Evolutionary conservation across 257 asterid genomes (phyloP).

Genomic region (Misopates orontium): DNA sequence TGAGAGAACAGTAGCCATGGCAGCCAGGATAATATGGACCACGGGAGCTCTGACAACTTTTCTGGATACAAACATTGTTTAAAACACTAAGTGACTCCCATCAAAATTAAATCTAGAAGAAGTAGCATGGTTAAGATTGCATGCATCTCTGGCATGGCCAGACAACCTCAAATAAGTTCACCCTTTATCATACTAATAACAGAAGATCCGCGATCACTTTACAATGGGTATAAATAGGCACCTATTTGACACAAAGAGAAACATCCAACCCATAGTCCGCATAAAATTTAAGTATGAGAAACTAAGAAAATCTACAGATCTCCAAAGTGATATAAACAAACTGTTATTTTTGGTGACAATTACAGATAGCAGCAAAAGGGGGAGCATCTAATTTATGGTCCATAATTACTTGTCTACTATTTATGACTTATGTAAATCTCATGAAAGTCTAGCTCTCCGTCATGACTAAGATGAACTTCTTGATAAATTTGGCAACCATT

Average conservation of each 20-base stretch:
- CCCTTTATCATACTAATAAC: too few relatives aligned
- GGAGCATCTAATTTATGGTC: too few relatives aligned
- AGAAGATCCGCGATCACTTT: background rate
- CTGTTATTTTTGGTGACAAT: too few relatives aligned
- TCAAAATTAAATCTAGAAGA: background rate
- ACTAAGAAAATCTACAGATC: background rate
- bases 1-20: background rate
- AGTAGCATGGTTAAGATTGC: background rate
- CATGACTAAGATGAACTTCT: too few relatives aligned
- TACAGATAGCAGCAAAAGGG: too few relatives aligned
- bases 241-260: background rate
- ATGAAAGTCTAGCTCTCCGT: too few relatives aligned
- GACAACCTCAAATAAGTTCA: background rate
- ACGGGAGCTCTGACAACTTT: background rate
- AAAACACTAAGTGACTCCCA: background rate
- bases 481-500: too few relatives aligned
- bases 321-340: background rate
- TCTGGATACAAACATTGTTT: background rate
- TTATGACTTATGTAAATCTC: too few relatives aligned
- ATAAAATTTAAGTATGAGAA: background rate
- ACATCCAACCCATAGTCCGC: background rate
- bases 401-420: too few relatives aligned
- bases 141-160: background rate
- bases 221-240: background rate
- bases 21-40: background rate